Base-by-base conservation (phyloP, 1,284 basidiomycete genomes). In the Cystobasidium slooffiae region DNA sequence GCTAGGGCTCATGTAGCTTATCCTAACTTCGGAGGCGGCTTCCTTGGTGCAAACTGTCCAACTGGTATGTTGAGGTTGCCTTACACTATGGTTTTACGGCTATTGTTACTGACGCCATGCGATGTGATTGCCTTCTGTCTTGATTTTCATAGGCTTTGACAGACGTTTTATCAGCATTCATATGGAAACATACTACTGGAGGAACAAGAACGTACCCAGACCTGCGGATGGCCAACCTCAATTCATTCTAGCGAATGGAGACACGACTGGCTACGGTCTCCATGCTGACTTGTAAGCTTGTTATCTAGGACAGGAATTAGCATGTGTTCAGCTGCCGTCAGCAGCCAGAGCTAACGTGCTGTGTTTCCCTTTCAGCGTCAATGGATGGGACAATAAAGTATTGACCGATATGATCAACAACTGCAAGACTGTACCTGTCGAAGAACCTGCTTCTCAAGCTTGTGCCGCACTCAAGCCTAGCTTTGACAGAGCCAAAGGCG, bases 401-500 rank as follows among this genome's bases (percentile, higher is more conserved):
- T 49, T 72, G 2, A 47, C 10, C 9, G 46, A 44, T 10, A 72
- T 72, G 69, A 22, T 72, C 16, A 37, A 31, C 20, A 56, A 52
- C 12, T 72, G 69, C 61, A 62, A 72, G 69, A 72, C 9, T 44
- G 59, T 41, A 7, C 69, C 69, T 14, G 69, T 72, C 9, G 69
- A 72, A 22, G 69, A 72, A 37, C 59, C 69, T 51, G 47, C 69
- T 18, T 24, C 63, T 9, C 12, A 63, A 51, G 69, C 69, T n/a
- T 72, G 69, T 24, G 49, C 69, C 10, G 58, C 61, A 9, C 47
- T 72, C 6, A 51, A 44, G n/a, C 61, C 69, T 20, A 51, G 44
- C 6, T 20, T 22, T 24, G 41, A 64, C 22, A 59, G 58, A 55
- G 41, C 37, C 3, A 53, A 52, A 41, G 69, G 55, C 9, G 46